Evolutionary conservation across 371 early-diverging fungal species (phyloP), one percentile per base, ranked within the genome.

Genomic region (Caulochytrium protostelioides): DNA sequence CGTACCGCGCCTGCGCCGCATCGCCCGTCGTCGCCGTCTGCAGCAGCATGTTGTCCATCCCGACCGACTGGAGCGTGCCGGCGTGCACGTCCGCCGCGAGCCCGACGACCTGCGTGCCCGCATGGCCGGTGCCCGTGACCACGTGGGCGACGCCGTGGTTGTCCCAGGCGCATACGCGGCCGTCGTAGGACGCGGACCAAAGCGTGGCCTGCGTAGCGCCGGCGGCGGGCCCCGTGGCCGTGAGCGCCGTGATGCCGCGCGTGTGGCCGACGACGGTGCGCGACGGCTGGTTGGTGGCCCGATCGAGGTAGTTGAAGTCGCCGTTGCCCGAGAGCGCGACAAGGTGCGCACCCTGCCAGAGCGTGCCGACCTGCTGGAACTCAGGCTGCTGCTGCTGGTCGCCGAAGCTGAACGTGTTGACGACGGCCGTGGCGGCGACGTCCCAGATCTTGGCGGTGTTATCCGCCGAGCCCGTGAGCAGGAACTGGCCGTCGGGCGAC

Each of bases 361-460:
- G 49, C 36, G 72, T 76, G 33, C 92, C 95, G n/a, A 95, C 78
- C 57, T 95, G 95, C 54, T 89, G 91, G 39, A 78, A 60, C 14
- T 70, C 73, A 17, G 70, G 33, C 4, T 49, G 34, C 12, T 37
- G 25, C 13, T 47, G 46, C 12, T 41, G 9, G 1, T 36, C 43
- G 21, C 54, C 48, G 12, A 61, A 50, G 12, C 5, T 26, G 41
- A 53, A 46, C 12, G 55, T 59, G 18, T 57, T 67, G 25, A 76
- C 70, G 13, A 82, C 76, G 16, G 52, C 50, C 34, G 72, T 62
- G 4, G 68, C 45, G 12, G 57, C 66, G 0, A 85, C 52, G 55
- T 95, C 89, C 91, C 91, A 95, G 35, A 95, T 59, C 64, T 84
- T 83, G 43, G 71, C 76, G 15, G 87, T 83, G 42, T 57, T 55